phyloP scores from a whole-genome alignment of 139 green algal genomes.

The Chlorella vulgaris region DNA sequence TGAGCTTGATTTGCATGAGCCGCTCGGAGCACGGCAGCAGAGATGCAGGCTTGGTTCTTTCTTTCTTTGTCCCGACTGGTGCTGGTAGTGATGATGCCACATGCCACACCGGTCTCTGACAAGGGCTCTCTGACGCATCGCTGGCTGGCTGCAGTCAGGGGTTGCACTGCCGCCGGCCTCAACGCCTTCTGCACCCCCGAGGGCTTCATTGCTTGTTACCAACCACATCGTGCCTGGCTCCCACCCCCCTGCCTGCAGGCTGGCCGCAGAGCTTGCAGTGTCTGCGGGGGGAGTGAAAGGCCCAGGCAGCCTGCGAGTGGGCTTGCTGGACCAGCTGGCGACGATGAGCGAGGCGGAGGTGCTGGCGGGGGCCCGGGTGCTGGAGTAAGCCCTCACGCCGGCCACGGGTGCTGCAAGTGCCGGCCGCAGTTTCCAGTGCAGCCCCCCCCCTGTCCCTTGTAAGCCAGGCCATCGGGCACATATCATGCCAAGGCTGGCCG shows the following conservation, averaged over 20 bases:
- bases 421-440: not conserved
- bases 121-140: not conserved
- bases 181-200: no score
- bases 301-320: conserved; percentile 66
- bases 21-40: no score
- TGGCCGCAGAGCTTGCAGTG: conserved; percentile 12
- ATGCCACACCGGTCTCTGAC: not conserved
- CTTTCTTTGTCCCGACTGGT: no score
- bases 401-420: not conserved
- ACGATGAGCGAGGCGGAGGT: conserved; percentile 10
- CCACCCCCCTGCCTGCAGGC: not conserved
- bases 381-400: not conserved
- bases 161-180: not conserved
- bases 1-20: no score
- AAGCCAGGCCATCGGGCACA: no score
- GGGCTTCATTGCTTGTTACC: no score
- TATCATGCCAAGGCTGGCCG: no score
- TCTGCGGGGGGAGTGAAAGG: conserved; percentile 33
- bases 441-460: not conserved
- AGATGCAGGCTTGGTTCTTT: no score
- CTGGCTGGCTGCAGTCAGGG: not conserved
- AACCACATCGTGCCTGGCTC: not conserved
- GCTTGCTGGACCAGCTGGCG: conserved; percentile 63
- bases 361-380: not conserved
- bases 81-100: no score